These are phyloP conservation scores for Aphanomyces stellatus DNA, from an alignment of 352 stramenopile genomes.

Conservation along the genomic window DNA sequence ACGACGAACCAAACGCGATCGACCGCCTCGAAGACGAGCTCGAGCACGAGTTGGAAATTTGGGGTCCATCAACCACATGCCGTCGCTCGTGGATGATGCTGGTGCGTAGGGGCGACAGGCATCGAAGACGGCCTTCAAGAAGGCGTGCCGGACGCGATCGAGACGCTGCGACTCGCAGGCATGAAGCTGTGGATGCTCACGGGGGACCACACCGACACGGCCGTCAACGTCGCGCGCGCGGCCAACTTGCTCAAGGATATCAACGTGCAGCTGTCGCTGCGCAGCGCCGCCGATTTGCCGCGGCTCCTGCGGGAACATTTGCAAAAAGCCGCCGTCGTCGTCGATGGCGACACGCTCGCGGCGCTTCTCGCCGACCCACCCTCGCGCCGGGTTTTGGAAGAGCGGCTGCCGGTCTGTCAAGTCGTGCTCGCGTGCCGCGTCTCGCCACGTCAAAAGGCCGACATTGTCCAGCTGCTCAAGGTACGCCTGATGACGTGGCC, in stretches of 20 bases:
- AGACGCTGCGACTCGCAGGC: conserved; percentile 86
- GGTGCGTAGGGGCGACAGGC: conserved; percentile 59
- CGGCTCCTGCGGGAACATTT: conserved; percentile 43
- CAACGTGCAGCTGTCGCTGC: conserved; percentile 27
- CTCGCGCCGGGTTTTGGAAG: conserved; percentile 24
- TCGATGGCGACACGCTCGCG: conserved; percentile 40
- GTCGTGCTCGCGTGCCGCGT: conserved; percentile 68
- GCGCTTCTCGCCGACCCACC: not conserved
- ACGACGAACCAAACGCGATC: conserved; percentile 39
- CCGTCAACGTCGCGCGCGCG: conserved; percentile 95
- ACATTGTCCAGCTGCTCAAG: conserved; percentile 44
- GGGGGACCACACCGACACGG: conserved; percentile 96
- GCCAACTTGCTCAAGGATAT: conserved; percentile 56
- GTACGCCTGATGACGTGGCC: conserved; percentile 19
- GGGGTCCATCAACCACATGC: conserved; percentile 38
- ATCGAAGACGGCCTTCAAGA: conserved; percentile 97
- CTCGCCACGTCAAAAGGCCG: conserved; percentile 73
- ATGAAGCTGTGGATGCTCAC: conserved; percentile 98
- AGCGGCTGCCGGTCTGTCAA: conserved; percentile 19
- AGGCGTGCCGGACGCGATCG: conserved; percentile 89
- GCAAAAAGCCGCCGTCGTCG: conserved; percentile 46
- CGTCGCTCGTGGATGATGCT: not conserved
- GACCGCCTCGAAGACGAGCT: conserved; percentile 45
- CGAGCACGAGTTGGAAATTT: conserved; percentile 70
- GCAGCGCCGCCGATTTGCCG: conserved; percentile 30